Conservation (phyloP, 768 basidiomycete genomes). For the Postia placenta region DNA sequence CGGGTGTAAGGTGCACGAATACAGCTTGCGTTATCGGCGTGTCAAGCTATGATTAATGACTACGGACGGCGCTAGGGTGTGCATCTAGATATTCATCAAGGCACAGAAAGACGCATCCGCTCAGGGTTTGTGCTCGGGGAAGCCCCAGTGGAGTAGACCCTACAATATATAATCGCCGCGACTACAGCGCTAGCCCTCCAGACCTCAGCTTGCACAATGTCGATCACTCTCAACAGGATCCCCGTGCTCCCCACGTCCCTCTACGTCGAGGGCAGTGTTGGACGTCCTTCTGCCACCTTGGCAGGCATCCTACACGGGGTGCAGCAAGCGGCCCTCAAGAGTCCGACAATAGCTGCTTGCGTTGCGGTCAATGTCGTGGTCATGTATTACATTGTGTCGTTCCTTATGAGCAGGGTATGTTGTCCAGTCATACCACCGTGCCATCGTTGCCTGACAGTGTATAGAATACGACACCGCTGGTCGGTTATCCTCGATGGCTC, state of each 20-base stretch:
- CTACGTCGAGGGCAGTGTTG: slow-evolving; percentile 1
- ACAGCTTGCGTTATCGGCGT: slow-evolving; percentile 1
- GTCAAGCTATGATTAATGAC: slow-evolving; percentile 2
- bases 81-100: background rate
- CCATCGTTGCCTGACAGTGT: background rate
- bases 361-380: background rate
- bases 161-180: background rate
- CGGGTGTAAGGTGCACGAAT: slow-evolving; percentile 1
- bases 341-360: slow-evolving; percentile 1
- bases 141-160: background rate
- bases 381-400: background rate
- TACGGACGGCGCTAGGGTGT: background rate
- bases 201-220: slow-evolving; percentile 1
- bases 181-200: background rate
- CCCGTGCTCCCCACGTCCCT: slow-evolving; percentile 1
- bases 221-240: slow-evolving; percentile 4
- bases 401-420: slow-evolving; percentile 1
- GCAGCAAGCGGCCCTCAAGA: background rate
- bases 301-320: slow-evolving; percentile 1
- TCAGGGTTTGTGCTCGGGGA: background rate
- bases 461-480: background rate
- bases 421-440: background rate
- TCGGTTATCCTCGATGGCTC: slow-evolving; percentile 1
- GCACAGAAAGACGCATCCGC: background rate
- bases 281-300: slow-evolving; percentile 1